phyloP scores from a whole-genome alignment of 495 filamentous ascomycete genomes.

The Parathielavia hyrcaniae region DNA sequence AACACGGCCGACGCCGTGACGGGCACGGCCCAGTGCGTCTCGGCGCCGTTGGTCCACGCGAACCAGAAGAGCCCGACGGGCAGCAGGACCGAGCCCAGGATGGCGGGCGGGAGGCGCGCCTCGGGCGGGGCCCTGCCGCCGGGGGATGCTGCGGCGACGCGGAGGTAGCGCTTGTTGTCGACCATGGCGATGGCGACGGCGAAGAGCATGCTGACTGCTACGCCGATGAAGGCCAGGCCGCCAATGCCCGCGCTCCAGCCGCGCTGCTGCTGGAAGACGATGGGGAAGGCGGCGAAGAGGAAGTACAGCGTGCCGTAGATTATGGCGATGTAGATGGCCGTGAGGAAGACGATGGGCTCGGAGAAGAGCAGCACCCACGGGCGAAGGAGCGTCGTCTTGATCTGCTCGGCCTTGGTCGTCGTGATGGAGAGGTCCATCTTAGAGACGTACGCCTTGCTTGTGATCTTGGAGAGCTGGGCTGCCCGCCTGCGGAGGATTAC shows the following conservation, averaged over 20 bases:
- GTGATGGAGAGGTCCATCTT: constrained; percentile 54
- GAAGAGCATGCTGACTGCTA: constrained; percentile 69
- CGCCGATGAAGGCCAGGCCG: constrained; percentile 72
- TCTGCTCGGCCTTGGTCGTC: constrained; percentile 42
- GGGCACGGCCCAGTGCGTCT: constrained; percentile 50
- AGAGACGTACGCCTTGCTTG: constrained; percentile 55
- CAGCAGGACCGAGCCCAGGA: constrained; percentile 49
- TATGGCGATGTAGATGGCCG: constrained; percentile 71
- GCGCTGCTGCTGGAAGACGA: constrained; percentile 69
- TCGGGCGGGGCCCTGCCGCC: constrained; percentile 61
- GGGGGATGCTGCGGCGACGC: constrained; percentile 45
- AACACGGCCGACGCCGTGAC: constrained; percentile 45
- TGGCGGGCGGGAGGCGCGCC: constrained; percentile 71
- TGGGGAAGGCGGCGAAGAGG: constrained; percentile 81
- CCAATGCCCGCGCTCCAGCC: constrained; percentile 64
- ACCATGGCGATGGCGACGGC: constrained; percentile 61
- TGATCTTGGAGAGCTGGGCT: constrained; percentile 56
- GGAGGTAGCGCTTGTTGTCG: constrained; percentile 56
- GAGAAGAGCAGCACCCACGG: constrained; percentile 69
- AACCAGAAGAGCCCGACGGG: constrained; percentile 57
- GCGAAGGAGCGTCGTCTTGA: constrained; percentile 50
- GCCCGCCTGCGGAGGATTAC: constrained; percentile 69
- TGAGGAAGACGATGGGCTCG: constrained; percentile 77
- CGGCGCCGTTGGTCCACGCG: constrained; percentile 50
- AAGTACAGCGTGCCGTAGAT: constrained; percentile 82